Evolutionary conservation across 164 flowering plant species (phyloP).

Genomic region (Sextonia rubra): DNA sequence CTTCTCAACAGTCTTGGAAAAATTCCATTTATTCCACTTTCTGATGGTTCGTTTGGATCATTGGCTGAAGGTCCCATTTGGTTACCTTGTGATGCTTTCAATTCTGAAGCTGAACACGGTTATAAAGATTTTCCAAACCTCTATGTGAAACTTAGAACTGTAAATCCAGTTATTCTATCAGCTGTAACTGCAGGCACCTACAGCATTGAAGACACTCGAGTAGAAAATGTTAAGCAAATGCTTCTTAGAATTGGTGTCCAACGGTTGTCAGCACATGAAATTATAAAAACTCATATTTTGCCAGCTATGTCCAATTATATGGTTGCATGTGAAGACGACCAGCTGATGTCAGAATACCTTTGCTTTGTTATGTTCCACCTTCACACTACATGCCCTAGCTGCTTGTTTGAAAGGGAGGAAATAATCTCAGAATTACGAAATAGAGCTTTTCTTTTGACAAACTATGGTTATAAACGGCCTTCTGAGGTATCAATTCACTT

Average conservation of each 20-base stretch:
- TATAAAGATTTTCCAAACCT: constrained; percentile 54
- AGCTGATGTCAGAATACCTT: constrained; percentile 67
- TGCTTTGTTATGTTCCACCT: constrained; percentile 78
- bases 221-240: constrained; percentile 41
- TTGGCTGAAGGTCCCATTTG: constrained; percentile 70
- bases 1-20: constrained; percentile 35
- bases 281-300: constrained; percentile 60
- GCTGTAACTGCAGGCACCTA: constrained; percentile 24
- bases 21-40: constrained; percentile 80
- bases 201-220: constrained; percentile 18
- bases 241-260: constrained; percentile 71
- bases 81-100: constrained; percentile 55
- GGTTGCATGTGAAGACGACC: constrained; percentile 19
- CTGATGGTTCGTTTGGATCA: constrained; percentile 76
- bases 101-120: constrained; percentile 34
- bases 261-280: constrained; percentile 72
- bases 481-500: constrained; percentile 70
- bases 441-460: constrained; percentile 66
- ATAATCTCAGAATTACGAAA: constrained; percentile 54
- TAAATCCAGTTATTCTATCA: constrained; percentile 55
- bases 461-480: constrained; percentile 57
- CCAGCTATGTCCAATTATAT: constrained; percentile 49
- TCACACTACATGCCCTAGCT: constrained; percentile 56
- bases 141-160: constrained; percentile 62
- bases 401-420: constrained; percentile 45